Percentiles rank a stretch among this genome's conserved stretches.
These are phyloP conservation scores for Saccharomycopsis oosterbeekiorum DNA, from an alignment of 805 yeast genomes.

Conservation along the genomic window DNA sequence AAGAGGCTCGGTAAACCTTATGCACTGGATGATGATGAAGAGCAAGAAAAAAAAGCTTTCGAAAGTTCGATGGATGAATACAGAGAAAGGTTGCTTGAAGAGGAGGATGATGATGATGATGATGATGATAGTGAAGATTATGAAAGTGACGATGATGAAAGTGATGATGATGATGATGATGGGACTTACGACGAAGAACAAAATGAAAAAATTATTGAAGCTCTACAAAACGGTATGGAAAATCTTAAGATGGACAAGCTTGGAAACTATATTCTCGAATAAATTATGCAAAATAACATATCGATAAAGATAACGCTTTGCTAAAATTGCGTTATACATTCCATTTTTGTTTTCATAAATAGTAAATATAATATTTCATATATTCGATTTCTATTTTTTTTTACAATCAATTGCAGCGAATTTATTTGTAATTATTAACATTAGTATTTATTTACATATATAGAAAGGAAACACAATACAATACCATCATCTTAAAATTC, in stretches of 20 bases:
- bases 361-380: too few relatives aligned
- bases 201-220: slow-evolving; percentile 58
- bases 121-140: slow-evolving; percentile 25
- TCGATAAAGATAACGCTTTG: too few relatives aligned
- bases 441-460: background rate
- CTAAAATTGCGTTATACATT: too few relatives aligned
- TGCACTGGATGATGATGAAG: slow-evolving; percentile 20
- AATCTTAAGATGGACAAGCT: slow-evolving; percentile 71
- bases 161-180: slow-evolving; percentile 25
- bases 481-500: background rate
- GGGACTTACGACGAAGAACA: slow-evolving; percentile 33
- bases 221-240: slow-evolving; percentile 51
- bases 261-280: slow-evolving; percentile 69
- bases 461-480: background rate
- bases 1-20: slow-evolving; percentile 19
- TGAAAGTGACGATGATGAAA: slow-evolving; percentile 22
- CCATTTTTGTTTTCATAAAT: background rate
- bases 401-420: background rate
- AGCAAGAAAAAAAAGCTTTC: slow-evolving; percentile 24
- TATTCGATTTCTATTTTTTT: too few relatives aligned
- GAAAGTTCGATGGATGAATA: slow-evolving; percentile 1
- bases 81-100: slow-evolving; percentile 19
- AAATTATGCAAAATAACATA: slow-evolving; percentile 5
- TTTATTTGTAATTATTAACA: background rate
- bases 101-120: slow-evolving; percentile 24